Conservation (phyloP, 129 eudicot genomes). For the Ambrosia artemisiifolia region DNA sequence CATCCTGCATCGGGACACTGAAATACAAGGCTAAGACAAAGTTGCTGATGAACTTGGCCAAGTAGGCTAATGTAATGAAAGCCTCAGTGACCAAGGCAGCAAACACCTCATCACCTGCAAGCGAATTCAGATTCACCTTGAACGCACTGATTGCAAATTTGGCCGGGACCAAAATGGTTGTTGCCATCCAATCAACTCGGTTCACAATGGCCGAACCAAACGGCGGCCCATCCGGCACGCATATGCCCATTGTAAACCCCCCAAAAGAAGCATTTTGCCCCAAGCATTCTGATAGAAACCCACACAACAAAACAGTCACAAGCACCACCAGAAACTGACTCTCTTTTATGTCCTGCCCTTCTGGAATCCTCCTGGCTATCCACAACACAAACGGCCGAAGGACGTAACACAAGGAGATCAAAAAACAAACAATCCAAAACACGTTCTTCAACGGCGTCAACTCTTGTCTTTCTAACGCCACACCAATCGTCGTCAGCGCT, state of each 20-base stretch:
- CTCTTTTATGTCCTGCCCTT: conserved; percentile 47
- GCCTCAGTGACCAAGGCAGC: conserved; percentile 24
- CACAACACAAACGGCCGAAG: conserved; percentile 39
- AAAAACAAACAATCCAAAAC: conserved; percentile 3
- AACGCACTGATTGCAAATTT: conserved; percentile 43
- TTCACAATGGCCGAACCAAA: conserved; percentile 48
- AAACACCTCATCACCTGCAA: conserved; percentile 21
- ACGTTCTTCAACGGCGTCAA: conserved; percentile 16
- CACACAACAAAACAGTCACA: conserved; percentile 34
- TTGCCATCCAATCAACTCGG: conserved; percentile 44
- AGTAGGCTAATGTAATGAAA: conserved; percentile 35
- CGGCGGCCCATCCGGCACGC: conserved; percentile 63
- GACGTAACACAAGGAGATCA: conserved; percentile 11
- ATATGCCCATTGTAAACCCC: conserved; percentile 46
- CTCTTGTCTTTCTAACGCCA: conserved; percentile 3
- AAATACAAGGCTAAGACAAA: conserved; percentile 36
- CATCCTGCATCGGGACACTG: conserved; percentile 39
- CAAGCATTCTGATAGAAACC: conserved; percentile 39
- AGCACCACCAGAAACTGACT: conserved; percentile 35
- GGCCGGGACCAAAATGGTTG: conserved; percentile 50
- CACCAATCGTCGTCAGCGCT: conserved; percentile 8
- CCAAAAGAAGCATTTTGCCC: conserved; percentile 44
- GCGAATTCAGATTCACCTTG: conserved; percentile 23
- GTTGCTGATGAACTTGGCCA: conserved; percentile 48
- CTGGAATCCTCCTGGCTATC: conserved; percentile 39